Base-by-base conservation (phyloP, 805 yeast species). In the Candida succiphila region DNA sequence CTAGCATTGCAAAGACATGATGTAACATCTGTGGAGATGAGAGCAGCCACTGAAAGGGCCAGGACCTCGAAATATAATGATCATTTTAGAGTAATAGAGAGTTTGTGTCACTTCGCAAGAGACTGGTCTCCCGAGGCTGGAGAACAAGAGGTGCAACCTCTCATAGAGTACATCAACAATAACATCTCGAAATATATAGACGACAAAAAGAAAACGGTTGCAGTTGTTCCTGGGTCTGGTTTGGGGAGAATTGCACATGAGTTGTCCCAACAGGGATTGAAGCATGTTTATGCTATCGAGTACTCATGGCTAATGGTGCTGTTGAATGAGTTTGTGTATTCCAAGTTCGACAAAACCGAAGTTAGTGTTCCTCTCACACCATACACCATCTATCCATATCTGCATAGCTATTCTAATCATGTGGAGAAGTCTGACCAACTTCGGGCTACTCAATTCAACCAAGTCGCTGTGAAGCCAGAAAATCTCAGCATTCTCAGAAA, bases 201-300 rank as follows among this genome's bases (percentile, higher is more conserved):
- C 7, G 53, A 57, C 21, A 46, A 56, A 25, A 14, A 37, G 0
- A 56, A 59, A 5, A 71, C 83, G 0, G 55, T 72, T 10, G 65
- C 85, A 0, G 56, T 88, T 4, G 71, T 84, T 1, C 96, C 97
- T 0, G 97, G 97, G 0, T 73, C 92, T 2, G 97, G 97, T 0
- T 61, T 82, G 18, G 95, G 95, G 0, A 61, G 86, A 42, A 58
- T 86, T 0, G 78, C 95, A 2, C 77, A 76, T 48, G 84, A 77
- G 38, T 38, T 85, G 18, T 61, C 75, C 2, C 9, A 13, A 4
- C 15, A 46, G 36, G 46, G 59, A 6, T 68, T 61, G 39, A 54
- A 54, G 0, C 46, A 62, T 4, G 87, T 85, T 0, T 79, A 78
- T 38, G 77, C 94, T 0, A 68, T 85, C 22, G 97, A 88, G 49